phyloP scores from a whole-genome alignment of 768 basidiomycete genomes.

The Melanogaster broomeanus region DNA sequence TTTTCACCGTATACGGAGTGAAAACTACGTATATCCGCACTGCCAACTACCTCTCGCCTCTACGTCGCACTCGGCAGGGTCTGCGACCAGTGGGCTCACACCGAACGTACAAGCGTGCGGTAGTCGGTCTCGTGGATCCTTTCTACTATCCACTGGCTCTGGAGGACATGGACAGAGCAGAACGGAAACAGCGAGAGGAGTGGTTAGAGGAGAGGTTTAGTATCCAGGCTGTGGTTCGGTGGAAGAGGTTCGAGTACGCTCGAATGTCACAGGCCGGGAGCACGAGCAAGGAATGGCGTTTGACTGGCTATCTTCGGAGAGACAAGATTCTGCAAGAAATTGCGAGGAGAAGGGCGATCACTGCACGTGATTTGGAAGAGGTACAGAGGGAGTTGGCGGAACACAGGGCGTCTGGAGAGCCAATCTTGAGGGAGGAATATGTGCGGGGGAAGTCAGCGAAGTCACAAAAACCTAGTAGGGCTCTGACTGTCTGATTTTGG shows the following conservation, averaged over 20 bases:
- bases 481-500: slow-evolving; percentile 4
- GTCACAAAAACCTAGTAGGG: slow-evolving; percentile 1
- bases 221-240: slow-evolving; percentile 36
- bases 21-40: slow-evolving; percentile 93
- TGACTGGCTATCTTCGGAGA: slow-evolving; percentile 42
- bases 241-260: slow-evolving; percentile 35
- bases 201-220: slow-evolving; percentile 66
- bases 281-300: slow-evolving; percentile 34
- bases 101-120: slow-evolving; percentile 85
- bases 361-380: slow-evolving; percentile 41
- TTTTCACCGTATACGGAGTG: slow-evolving; percentile 83
- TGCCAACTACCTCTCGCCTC: slow-evolving; percentile 79
- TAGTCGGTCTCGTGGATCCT: slow-evolving; percentile 88
- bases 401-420: slow-evolving; percentile 25
- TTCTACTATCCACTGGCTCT: slow-evolving; percentile 88
- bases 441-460: neutral
- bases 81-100: slow-evolving; percentile 35
- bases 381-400: slow-evolving; percentile 34
- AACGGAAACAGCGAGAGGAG: slow-evolving; percentile 55
- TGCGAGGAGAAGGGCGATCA: slow-evolving; percentile 45
- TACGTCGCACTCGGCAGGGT: slow-evolving; percentile 32
- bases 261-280: slow-evolving; percentile 37
- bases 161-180: slow-evolving; percentile 71
- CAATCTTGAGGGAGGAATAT: slow-evolving; percentile 23
- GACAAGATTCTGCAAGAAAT: slow-evolving; percentile 54